phyloP scores from a whole-genome alignment of 768 basidiomycete genomes.

The Hirschioporus abietinus region DNA sequence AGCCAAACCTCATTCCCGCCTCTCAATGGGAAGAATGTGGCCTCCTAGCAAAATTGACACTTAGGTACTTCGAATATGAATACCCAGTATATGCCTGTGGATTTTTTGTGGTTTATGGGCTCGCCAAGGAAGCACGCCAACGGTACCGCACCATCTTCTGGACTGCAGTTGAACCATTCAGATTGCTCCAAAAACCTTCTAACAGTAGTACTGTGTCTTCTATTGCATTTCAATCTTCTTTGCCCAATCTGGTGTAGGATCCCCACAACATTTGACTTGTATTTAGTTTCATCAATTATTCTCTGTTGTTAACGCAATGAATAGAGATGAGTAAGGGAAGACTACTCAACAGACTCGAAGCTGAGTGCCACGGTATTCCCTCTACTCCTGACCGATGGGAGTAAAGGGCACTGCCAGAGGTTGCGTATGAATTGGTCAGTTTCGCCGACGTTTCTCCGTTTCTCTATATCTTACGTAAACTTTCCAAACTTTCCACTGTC shows the following conservation, averaged over 20 bases:
- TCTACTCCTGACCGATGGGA: too few relatives aligned
- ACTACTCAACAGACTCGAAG: too few relatives aligned
- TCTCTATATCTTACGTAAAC: too few relatives aligned
- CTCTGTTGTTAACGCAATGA: too few relatives aligned
- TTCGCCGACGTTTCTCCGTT: too few relatives aligned
- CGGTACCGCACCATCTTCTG: not conserved
- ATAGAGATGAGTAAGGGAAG: too few relatives aligned
- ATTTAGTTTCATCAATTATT: too few relatives aligned
- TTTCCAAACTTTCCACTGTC: too few relatives aligned
- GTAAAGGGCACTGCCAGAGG: too few relatives aligned
- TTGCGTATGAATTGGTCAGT: too few relatives aligned
- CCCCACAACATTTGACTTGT: too few relatives aligned
- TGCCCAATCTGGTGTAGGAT: not conserved
- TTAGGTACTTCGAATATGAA: slow-evolving; percentile 36
- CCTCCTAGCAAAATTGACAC: slow-evolving; percentile 2
- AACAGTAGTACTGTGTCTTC: not conserved
- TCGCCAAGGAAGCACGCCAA: not conserved
- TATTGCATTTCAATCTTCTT: not conserved
- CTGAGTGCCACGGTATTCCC: too few relatives aligned
- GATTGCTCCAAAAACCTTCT: not conserved
- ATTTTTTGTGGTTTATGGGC: not conserved
- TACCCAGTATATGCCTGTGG: not conserved
- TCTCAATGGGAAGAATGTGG: not conserved
- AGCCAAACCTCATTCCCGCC: not conserved
- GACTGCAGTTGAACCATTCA: not conserved